Evolutionary conservation across 2,329 filamentous ascomycete species (phyloP), one percentile per base, ranked within the genome.

Genomic region (Microsporum ferrugineum): DNA sequence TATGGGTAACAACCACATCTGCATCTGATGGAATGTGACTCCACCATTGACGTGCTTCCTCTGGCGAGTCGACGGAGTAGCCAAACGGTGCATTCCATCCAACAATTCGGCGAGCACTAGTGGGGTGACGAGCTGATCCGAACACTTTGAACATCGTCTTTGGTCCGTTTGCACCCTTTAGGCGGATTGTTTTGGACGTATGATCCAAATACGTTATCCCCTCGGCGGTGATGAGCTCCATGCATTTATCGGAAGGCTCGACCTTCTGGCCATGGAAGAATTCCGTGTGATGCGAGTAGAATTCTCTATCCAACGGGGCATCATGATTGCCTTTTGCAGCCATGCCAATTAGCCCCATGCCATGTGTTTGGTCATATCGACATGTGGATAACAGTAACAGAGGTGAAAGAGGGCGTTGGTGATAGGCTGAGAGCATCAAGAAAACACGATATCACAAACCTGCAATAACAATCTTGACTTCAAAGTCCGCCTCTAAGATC

Each of bases 1-100:
- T 81, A 72, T 85, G 82, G 12, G 81, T 82, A 45, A 84, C 72
- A 12, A 84, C 70, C 38, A 84, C 71, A 66, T 84, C 80, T 2
- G 76, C 72, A 57, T 81, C 79, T 17, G 71, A 64, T 53, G 80
- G 79, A 31, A 84, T 80, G 6, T 72, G 70, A 53, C 69, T 63
- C 82, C 82, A 85, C 6, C 82, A 68, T 10, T 68, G 61, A 45
- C 67, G 63, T 10, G 77, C 79, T 55, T 75, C 69, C 1, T 71
- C 67, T n/a, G 70, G 36, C n/a, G 57, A 61, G 17, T 60, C 29
- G 47, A 38, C 39, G n/a, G 62, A 64, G 69, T 84, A 84, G 64
- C 79, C 76, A 66, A 84, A 84, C 12, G 57, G 57, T 12, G 31
- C 17, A 23, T 47, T 39, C 57, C 57, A 59, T 1, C 80, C 82